Base-by-base conservation (phyloP, 148 eudicot genomes). In the Simmondsia chinensis region DNA sequence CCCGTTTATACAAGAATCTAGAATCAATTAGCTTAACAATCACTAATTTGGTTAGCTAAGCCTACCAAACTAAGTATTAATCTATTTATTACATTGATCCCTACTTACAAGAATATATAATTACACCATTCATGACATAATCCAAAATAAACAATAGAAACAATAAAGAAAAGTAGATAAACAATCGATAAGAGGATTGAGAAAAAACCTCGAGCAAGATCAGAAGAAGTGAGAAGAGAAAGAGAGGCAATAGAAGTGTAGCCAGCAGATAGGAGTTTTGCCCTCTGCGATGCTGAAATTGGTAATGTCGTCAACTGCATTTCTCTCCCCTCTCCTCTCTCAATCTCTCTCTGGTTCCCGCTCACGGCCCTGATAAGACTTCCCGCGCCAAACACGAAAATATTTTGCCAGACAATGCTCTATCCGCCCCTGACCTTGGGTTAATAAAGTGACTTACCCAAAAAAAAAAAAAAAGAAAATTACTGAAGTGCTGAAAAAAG, bases 211-310 rank as follows among this genome's bases (percentile, higher is more conserved):
- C 41, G 63, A 37, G 89, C 75, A 13, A 83, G 82, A 22, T 52
- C 42, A 36, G 70, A 53, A 48, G 80, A 68, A 56, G 89, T 59
- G 15, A 69, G n/a, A 16, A 77, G 69, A 42, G 76, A 75, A 13
- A 77, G 76, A 26, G 96, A 80, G 20, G 76, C 60, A 54, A 83
- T 52, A 66, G 83, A 65, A 66, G 83, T 62, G 68, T 83, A 80
- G 59, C 96, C 96, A 2, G 86, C 78, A n/a, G 83, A 74, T 15
- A 83, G 64, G 39, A 83, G 48, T 59, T 79, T 87, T 16, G 69
- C 84, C 53, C 85, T 66, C 33, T 73, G 87, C 19, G 93, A 66
- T 18, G 77, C 75, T 13, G 96, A 82, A 7, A 87, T 39, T 10
- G 84, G 62, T 24, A 76, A 30, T 44, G 72, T 59, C 65, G 70